phyloP scores from a whole-genome alignment of 1,284 basidiomycete genomes.

The Bjerkandera adusta region DNA sequence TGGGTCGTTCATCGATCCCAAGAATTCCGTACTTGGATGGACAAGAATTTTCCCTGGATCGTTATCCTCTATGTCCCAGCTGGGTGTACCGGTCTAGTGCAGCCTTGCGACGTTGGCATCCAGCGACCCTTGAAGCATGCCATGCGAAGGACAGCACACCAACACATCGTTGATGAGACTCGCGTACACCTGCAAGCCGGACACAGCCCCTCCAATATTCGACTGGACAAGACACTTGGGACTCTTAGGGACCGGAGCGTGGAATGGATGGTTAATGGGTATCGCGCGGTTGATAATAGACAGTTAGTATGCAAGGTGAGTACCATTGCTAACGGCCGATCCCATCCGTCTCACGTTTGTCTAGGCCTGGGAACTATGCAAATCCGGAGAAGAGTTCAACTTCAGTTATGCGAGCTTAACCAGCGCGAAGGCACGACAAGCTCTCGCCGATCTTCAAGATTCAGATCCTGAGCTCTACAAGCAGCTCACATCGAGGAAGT shows the following conservation, averaged over 20 bases:
- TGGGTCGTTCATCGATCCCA: slow-evolving; percentile 37
- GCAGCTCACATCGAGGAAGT: no score
- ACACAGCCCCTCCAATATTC: slow-evolving; percentile 7
- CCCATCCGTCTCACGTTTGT: not conserved
- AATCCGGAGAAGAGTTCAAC: slow-evolving; percentile 7
- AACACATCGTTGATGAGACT: slow-evolving; percentile 16
- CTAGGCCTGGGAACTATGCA: slow-evolving; percentile 10
- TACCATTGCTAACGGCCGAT: not conserved
- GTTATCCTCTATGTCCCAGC: slow-evolving; percentile 21
- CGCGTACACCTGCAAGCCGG: slow-evolving; percentile 14
- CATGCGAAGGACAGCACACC: slow-evolving; percentile 12
- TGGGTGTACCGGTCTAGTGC: slow-evolving; percentile 22
- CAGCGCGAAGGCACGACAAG: not conserved
- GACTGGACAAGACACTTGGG: slow-evolving; percentile 14
- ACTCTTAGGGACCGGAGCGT: slow-evolving; percentile 17
- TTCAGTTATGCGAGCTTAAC: slow-evolving; percentile 14
- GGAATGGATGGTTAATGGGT: slow-evolving; percentile 18
- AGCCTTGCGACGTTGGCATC: slow-evolving; percentile 28
- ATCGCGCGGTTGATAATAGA: slow-evolving; percentile 16
- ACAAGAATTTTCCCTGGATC: slow-evolving; percentile 21
- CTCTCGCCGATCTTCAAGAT: not conserved
- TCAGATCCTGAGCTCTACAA: no score
- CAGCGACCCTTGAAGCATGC: slow-evolving; percentile 26
- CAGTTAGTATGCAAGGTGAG: slow-evolving; percentile 15
- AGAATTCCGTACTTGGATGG: slow-evolving; percentile 33